A percentile compares a stretch with the other conserved stretches of the same genome.
Conservation (phyloP, 2,329 filamentous ascomycete species). For the Ophiognomonia clavigignenti-juglandacearum region DNA sequence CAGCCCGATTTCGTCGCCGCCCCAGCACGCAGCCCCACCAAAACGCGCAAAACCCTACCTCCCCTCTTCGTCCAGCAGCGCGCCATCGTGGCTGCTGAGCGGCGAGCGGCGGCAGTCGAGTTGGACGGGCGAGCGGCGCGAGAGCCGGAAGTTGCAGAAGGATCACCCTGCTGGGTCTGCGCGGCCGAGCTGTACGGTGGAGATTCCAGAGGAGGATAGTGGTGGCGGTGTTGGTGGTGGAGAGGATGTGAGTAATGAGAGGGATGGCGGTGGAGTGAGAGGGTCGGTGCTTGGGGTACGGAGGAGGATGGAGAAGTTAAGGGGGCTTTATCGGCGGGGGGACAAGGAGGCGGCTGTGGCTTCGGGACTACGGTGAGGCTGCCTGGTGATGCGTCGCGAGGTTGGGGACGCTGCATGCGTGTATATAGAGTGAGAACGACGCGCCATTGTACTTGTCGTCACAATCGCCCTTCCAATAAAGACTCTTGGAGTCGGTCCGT, state of each 20-base stretch:
- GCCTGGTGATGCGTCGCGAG: too few relatives aligned
- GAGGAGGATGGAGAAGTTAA: conserved; percentile 12
- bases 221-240: too few relatives aligned
- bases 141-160: conserved; percentile 14
- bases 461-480: too few relatives aligned
- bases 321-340: conserved; percentile 10
- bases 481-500: too few relatives aligned
- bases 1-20: neutral
- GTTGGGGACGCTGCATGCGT: too few relatives aligned
- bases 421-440: too few relatives aligned
- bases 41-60: conserved; percentile 10
- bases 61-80: neutral
- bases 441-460: too few relatives aligned
- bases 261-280: neutral
- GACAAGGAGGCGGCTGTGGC: neutral
- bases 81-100: conserved; percentile 10
- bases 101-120: conserved; percentile 5
- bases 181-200: conserved; percentile 6
- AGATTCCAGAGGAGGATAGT: neutral
- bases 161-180: conserved; percentile 14
- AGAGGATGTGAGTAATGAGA: too few relatives aligned
- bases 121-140: conserved; percentile 15
- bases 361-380: neutral
- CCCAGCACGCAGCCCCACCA: neutral
- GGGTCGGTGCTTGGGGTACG: conserved; percentile 14